These are phyloP conservation scores for Tylopilus balloui DNA, from an alignment of 768 basidiomycete genomes.

Conservation along the genomic window DNA sequence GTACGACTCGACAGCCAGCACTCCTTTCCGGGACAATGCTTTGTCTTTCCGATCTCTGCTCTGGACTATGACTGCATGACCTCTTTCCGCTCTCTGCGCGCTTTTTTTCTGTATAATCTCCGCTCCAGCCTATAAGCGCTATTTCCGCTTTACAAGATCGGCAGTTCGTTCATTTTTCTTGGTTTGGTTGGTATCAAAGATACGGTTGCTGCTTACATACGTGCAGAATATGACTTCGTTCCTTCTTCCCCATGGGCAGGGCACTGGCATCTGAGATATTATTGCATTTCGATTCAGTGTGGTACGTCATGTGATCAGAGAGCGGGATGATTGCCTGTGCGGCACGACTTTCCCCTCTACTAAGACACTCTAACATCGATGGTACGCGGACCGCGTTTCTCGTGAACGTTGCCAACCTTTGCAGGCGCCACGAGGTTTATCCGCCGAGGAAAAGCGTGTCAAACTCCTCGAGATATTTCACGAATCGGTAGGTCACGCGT, in stretches of 20 bases:
- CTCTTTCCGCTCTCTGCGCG: slow-evolving; percentile 7
- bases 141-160: slow-evolving; percentile 9
- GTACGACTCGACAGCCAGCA: slow-evolving; percentile 15
- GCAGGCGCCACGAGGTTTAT: slow-evolving; percentile 79
- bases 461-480: slow-evolving; percentile 92
- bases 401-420: background rate
- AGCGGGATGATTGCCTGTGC: background rate
- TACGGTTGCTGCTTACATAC: slow-evolving; percentile 14
- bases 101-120: slow-evolving; percentile 14
- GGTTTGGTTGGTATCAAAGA: slow-evolving; percentile 18
- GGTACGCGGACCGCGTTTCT: slow-evolving; percentile 11
- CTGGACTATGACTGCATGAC: slow-evolving; percentile 28
- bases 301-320: slow-evolving; percentile 26
- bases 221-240: slow-evolving; percentile 28
- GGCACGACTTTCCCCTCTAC: slow-evolving; percentile 1
- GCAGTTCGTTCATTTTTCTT: slow-evolving; percentile 18
- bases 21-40: slow-evolving; percentile 27
- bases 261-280: background rate
- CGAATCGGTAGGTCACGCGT: slow-evolving; percentile 56
- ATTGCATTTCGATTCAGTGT: background rate
- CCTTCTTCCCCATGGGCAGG: background rate
- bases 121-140: slow-evolving; percentile 8
- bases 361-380: slow-evolving; percentile 8
- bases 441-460: slow-evolving; percentile 84
- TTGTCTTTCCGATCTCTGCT: slow-evolving; percentile 18